phyloP scores from a whole-genome alignment of 768 basidiomycete genomes.

The Russula abietina region DNA sequence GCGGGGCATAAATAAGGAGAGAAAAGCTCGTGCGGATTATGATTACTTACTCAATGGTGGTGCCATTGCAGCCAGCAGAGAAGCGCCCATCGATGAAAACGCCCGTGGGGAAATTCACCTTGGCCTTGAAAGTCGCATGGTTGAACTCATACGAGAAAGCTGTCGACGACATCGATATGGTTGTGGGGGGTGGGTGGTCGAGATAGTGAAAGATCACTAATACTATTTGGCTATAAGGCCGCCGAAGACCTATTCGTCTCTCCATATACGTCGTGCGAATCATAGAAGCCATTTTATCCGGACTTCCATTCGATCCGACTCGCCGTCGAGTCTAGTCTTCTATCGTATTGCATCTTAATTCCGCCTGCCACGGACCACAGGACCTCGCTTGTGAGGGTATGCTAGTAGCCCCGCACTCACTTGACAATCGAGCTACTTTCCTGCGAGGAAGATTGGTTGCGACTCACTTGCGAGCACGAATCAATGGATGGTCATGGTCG shows the following conservation, averaged over 20 bases:
- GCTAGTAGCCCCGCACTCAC: no score
- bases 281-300: no score
- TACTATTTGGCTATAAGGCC: background rate
- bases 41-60: constrained; percentile 62
- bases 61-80: constrained; percentile 46
- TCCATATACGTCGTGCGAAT: background rate
- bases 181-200: background rate
- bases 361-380: no score
- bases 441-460: no score
- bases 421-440: no score
- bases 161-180: constrained; percentile 34
- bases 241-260: background rate
- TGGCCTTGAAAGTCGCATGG: constrained; percentile 52
- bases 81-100: constrained; percentile 70
- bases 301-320: no score
- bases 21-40: background rate
- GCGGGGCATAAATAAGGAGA: constrained; percentile 4
- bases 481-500: no score
- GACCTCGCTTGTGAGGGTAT: no score
- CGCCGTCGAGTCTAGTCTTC: no score
- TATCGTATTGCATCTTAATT: no score
- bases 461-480: no score
- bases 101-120: constrained; percentile 52
- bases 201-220: background rate
- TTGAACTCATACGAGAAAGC: constrained; percentile 49